Evolutionary conservation across 805 yeast species (phyloP).

Genomic region (Lipomyces spencermartinsiae): DNA sequence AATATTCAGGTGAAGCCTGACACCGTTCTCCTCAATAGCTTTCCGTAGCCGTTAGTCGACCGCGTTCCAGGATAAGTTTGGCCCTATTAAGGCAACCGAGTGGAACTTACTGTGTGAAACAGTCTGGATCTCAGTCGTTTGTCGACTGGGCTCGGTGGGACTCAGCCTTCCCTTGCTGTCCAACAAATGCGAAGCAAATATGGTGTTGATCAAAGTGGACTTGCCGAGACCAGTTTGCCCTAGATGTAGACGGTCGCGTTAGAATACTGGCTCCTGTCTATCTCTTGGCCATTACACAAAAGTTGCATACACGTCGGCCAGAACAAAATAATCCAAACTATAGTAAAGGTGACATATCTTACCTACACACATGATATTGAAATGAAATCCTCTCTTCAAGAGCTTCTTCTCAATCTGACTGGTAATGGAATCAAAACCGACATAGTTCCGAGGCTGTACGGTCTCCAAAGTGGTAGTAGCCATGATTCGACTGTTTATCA

Average conservation of each 20-base stretch:
- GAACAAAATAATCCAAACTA: neutral
- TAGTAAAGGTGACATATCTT: constrained; percentile 12
- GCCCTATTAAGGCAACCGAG: neutral
- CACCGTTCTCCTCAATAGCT: constrained; percentile 81
- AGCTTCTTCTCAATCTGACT: constrained; percentile 92
- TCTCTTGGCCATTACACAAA: neutral
- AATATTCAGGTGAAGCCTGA: constrained; percentile 80
- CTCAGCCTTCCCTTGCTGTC: constrained; percentile 74
- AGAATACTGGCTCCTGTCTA: neutral
- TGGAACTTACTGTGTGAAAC: constrained; percentile 41
- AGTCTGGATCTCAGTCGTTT: constrained; percentile 55
- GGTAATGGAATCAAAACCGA: constrained; percentile 96
- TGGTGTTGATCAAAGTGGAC: constrained; percentile 86
- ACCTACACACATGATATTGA: constrained; percentile 91
- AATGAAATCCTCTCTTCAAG: constrained; percentile 90
- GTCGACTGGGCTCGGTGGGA: constrained; percentile 74
- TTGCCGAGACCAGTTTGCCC: constrained; percentile 89
- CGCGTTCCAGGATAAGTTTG: neutral
- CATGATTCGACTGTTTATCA: neutral
- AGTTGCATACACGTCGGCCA: neutral
- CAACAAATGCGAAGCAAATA: constrained; percentile 82
- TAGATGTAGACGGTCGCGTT: constrained; percentile 1
- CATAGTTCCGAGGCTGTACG: constrained; percentile 74
- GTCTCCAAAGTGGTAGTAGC: constrained; percentile 25
- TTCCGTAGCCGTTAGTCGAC: neutral